These are phyloP conservation scores for Symbiodinium natans DNA, from an alignment of 73 alveolate species.

Conservation along the genomic window DNA sequence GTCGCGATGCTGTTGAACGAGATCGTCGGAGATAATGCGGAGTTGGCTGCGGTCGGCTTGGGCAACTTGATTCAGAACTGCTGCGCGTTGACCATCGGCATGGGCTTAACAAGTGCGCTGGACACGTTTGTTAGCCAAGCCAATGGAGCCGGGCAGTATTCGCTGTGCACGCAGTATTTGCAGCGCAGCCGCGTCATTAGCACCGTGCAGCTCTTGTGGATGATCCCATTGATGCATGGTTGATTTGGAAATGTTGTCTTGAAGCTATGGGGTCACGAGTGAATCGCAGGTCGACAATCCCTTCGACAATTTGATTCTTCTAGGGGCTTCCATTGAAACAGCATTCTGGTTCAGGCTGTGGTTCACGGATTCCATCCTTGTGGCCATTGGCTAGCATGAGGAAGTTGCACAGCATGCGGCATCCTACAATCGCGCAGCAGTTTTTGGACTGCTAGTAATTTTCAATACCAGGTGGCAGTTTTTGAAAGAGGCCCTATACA, in stretches of 20 bases:
- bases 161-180: background rate
- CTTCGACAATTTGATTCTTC: too few species aligned
- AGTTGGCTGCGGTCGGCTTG: background rate
- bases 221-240: background rate
- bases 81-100: background rate
- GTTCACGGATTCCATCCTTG: background rate
- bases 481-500: too few species aligned
- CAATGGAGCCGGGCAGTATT: background rate
- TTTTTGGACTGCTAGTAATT: background rate
- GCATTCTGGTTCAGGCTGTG: too few species aligned
- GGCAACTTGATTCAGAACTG: background rate
- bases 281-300: too few species aligned
- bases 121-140: background rate
- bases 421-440: background rate
- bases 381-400: background rate
- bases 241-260: too few species aligned
- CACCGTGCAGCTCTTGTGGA: background rate
- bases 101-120: background rate
- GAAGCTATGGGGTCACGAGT: too few species aligned
- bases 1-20: background rate
- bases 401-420: background rate
- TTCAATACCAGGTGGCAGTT: background rate
- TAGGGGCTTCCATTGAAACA: too few species aligned
- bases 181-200: background rate
- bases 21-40: background rate